Conservation (phyloP, 176 grass and related monocot species). For the Miscanthus lutarioriparius region DNA sequence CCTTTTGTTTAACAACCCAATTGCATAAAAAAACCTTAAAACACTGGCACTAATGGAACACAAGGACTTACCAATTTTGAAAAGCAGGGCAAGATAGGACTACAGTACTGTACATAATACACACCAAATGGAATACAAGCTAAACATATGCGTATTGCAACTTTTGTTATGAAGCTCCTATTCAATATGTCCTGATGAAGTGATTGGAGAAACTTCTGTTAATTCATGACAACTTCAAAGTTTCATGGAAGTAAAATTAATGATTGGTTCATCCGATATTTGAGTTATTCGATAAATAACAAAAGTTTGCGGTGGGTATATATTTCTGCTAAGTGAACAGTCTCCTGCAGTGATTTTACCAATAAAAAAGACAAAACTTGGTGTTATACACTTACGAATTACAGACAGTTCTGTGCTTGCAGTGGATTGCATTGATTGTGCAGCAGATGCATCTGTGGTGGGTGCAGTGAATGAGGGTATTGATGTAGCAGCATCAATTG, state of each 20-base stretch:
- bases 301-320: not conserved
- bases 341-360: not conserved
- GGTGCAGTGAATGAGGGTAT: slow-evolving; percentile 91
- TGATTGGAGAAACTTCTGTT: not conserved
- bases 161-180: not conserved
- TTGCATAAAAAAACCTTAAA: not conserved
- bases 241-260: not conserved
- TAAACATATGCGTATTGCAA: not conserved
- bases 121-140: not conserved
- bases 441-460: slow-evolving; percentile 82
- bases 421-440: slow-evolving; percentile 99
- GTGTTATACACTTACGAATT: not conserved
- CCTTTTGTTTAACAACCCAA: not conserved
- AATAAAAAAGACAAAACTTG: not conserved
- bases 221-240: not conserved
- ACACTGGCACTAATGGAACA: not conserved
- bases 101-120: not conserved
- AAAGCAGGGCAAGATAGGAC: not conserved
- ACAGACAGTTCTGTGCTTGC: slow-evolving; percentile 28
- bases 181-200: not conserved
- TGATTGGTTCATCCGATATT: not conserved
- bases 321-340: not conserved
- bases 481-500: slow-evolving; percentile 61
- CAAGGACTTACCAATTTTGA: not conserved
- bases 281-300: not conserved